phyloP scores from a whole-genome alignment of 148 eudicot species.

The Oxyria digyna region DNA sequence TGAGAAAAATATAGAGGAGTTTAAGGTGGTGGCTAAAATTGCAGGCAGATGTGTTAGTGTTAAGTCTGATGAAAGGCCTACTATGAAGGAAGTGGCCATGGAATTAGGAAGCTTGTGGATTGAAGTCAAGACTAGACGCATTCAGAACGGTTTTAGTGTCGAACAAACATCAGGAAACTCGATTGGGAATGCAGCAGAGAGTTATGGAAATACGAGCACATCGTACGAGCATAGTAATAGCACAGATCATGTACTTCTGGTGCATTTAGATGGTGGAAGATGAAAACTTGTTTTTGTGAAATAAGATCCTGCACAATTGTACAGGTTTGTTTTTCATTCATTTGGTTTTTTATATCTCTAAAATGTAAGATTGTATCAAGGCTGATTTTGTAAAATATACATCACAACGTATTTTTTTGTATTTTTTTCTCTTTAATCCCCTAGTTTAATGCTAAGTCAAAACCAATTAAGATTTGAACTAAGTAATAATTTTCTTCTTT shows the following conservation, averaged over 20 bases:
- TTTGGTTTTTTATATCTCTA: not conserved
- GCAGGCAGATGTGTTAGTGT: constrained; percentile 21
- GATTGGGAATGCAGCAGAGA: too few relatives aligned
- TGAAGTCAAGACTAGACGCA: not conserved
- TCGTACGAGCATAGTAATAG: too few relatives aligned
- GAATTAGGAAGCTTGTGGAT: constrained; percentile 14
- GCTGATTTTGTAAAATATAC: not conserved
- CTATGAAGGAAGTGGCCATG: constrained; percentile 26
- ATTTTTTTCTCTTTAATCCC: not conserved
- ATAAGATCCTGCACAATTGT: not conserved
- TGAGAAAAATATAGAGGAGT: constrained; percentile 11
- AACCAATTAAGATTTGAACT: too few relatives aligned
- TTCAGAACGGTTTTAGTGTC: too few relatives aligned
- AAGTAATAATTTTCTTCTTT: too few relatives aligned
- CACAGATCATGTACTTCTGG: too few relatives aligned
- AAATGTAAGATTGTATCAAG: not conserved
- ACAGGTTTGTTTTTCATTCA: too few relatives aligned
- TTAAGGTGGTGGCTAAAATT: constrained; percentile 14
- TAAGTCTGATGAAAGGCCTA: constrained; percentile 23
- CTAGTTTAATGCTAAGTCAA: not conserved
- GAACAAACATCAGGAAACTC: too few relatives aligned
- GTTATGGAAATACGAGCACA: too few relatives aligned
- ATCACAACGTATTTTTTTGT: not conserved
- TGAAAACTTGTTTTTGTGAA: not conserved
- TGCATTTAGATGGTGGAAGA: too few relatives aligned